These are phyloP conservation scores for Penicillium roqueforti DNA, from an alignment of 495 filamentous ascomycete genomes.

Conservation along the genomic window DNA sequence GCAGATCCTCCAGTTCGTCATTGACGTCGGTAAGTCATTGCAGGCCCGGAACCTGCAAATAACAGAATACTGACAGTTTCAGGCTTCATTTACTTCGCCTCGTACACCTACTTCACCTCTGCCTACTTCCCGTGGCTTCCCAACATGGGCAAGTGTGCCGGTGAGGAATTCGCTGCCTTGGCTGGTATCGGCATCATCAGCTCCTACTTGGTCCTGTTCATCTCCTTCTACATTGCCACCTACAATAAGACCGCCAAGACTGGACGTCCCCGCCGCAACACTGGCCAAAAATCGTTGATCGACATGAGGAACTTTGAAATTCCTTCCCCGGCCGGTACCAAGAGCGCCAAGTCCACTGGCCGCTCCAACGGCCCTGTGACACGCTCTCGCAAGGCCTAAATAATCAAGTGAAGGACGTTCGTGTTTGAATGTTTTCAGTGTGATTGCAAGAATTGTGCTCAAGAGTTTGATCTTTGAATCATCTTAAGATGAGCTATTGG, in stretches of 20 bases:
- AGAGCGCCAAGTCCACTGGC: slow-evolving; percentile 35
- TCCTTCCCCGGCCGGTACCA: slow-evolving; percentile 28
- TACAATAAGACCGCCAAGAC: slow-evolving; percentile 83
- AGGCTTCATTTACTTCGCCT: slow-evolving; percentile 91
- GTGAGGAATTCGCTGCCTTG: slow-evolving; percentile 96
- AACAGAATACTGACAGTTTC: slow-evolving; percentile 6
- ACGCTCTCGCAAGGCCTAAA: slow-evolving; percentile 49
- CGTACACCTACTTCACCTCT: slow-evolving; percentile 90
- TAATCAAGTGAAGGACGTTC: neutral
- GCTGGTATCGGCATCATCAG: slow-evolving; percentile 85
- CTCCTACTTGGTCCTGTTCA: slow-evolving; percentile 96
- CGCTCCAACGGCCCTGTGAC: slow-evolving; percentile 46
- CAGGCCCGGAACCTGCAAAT: neutral
- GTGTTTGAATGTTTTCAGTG: neutral
- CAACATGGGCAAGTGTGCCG: slow-evolving; percentile 79
- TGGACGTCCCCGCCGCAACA: slow-evolving; percentile 48
- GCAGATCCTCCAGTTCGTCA: slow-evolving; percentile 56
- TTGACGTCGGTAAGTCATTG: slow-evolving; percentile 49
- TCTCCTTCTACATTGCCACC: slow-evolving; percentile 96
- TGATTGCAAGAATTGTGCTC: neutral
- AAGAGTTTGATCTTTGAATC: neutral
- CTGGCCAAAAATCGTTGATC: slow-evolving; percentile 48
- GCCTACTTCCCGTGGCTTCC: slow-evolving; percentile 87
- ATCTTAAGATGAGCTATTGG: slow-evolving; percentile 7
- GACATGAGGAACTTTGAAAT: slow-evolving; percentile 53